These are phyloP conservation scores for Sphagnum magellanicum DNA, from an alignment of 228 moss, liverwort and hornwort species.

Conservation along the genomic window DNA sequence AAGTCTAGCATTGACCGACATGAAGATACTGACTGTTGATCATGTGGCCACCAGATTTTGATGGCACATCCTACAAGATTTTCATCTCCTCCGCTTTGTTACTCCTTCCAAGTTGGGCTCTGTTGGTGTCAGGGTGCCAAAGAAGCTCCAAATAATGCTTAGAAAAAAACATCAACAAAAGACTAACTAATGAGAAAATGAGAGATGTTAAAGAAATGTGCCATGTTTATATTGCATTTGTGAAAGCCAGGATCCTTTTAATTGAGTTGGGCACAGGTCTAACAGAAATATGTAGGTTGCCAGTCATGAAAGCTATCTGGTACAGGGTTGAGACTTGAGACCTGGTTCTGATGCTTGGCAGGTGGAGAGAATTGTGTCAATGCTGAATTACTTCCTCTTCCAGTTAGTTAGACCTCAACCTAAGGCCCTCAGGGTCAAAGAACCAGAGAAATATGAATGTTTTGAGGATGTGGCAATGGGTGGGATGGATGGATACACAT, in stretches of 20 bases:
- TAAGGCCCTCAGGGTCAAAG: conserved; percentile 56
- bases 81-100: conserved; percentile 11
- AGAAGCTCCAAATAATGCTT: background rate
- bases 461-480: too few species aligned
- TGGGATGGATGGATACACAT: background rate
- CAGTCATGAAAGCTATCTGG: too few species aligned
- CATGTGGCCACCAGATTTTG: conserved; percentile 58
- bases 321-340: too few species aligned
- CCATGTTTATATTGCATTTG: too few species aligned
- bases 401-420: conserved; percentile 84
- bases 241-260: too few species aligned
- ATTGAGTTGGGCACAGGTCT: too few species aligned
- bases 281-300: too few species aligned
- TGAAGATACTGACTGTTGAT: conserved; percentile 52
- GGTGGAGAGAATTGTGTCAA: conserved; percentile 97
- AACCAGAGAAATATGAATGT: too few species aligned
- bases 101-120: conserved; percentile 22
- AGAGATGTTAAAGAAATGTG: too few species aligned
- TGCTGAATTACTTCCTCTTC: conserved; percentile 94
- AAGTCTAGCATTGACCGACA: background rate
- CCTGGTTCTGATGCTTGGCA: conserved; percentile 14
- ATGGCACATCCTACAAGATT: conserved; percentile 41
- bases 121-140: conserved; percentile 8
- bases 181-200: too few species aligned
- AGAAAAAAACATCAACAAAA: background rate